Evolutionary conservation across 2,329 filamentous ascomycete species (phyloP), one percentile per base, ranked within the genome.

Genomic region (Colletotrichum viniferum): DNA sequence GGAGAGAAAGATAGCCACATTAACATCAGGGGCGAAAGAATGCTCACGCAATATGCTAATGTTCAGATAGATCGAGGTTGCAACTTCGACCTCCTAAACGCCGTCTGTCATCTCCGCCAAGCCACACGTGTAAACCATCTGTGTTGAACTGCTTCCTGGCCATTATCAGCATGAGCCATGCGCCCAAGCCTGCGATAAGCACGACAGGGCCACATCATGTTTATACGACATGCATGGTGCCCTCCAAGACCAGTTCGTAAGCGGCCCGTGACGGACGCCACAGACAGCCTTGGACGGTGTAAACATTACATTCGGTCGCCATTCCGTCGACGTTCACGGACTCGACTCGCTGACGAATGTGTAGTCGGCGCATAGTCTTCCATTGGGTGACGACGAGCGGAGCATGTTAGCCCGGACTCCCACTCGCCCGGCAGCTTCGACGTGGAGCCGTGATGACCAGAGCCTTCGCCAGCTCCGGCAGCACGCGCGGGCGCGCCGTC

Each of bases 201-300:
- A 58, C 16, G 30, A 67, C 18, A 38, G 21, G 56, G 18, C 58
- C 32, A 24, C 34, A 16, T 43, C 55, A 21, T 69, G 34, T 60
- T 60, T 21, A 34, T 8, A 52, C 43, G n/a, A 52, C 43, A 52
- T 52, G 43, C 43, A 52, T 12, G 55, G 21, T 24, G 21, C 38
- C 26, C 48, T 61, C 18, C 67, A 36, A 48, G 56, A 55, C 61
- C 30, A 67, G 55, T 65, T 48, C 38, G 24, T 61, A 43, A 75
- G 62, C 69, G 61, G 72, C 61, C 61, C 52, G 61, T 52, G 60
- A 60, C 69, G 62, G 48, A 62, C 69, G 73, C 73, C 73, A 73
- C 69, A 62, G 36, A 34, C 38, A 52, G 38, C 10, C 64, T 68
- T 48, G 7, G 12, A 68, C 43, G 32, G n/a, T 36, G 21, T 34